These are phyloP conservation scores for Leucocoprinus sp. DNA, from an alignment of 768 basidiomycete species.

Conservation along the genomic window DNA sequence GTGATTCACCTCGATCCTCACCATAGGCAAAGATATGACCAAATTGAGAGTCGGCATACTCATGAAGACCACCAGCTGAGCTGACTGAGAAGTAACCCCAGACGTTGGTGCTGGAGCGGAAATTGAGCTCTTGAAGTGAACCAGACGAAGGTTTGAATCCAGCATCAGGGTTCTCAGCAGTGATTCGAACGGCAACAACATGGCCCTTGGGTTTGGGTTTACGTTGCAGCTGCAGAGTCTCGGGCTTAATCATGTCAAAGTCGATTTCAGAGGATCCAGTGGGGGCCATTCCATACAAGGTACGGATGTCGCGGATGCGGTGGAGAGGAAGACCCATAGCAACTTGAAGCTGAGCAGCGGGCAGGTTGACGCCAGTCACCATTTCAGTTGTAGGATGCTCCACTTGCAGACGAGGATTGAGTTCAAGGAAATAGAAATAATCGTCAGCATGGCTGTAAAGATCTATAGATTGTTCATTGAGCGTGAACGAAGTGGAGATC, in stretches of 20 bases:
- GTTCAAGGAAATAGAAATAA: slow-evolving; percentile 94
- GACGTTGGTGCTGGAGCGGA: slow-evolving; percentile 97
- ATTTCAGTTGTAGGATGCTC: slow-evolving; percentile 99
- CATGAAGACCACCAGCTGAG: slow-evolving; percentile 92
- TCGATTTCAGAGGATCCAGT: slow-evolving; percentile 89
- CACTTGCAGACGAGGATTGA: slow-evolving; percentile 98
- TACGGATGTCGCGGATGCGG: slow-evolving; percentile 91
- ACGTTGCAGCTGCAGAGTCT: slow-evolving; percentile 80
- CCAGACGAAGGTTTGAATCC: slow-evolving; percentile 99
- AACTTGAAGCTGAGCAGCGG: slow-evolving; percentile 93
- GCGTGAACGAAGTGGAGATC: slow-evolving; percentile 10
- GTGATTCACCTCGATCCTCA: slow-evolving; percentile 86
- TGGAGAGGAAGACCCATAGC: slow-evolving; percentile 98
- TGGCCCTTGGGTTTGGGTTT: slow-evolving; percentile 97
- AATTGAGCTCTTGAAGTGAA: slow-evolving; percentile 95
- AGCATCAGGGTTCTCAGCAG: slow-evolving; percentile 98
- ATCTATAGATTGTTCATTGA: slow-evolving; percentile 38
- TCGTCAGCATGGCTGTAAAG: slow-evolving; percentile 93
- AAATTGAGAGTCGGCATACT: slow-evolving; percentile 98
- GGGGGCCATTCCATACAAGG: slow-evolving; percentile 90
- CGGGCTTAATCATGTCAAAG: slow-evolving; percentile 91
- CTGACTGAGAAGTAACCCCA: slow-evolving; percentile 99
- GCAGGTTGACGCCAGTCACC: slow-evolving; percentile 98
- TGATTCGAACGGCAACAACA: slow-evolving; percentile 98
- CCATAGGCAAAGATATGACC: slow-evolving; percentile 99